phyloP scores from a whole-genome alignment of 306 rosid genomes.

The Cicer cuneatum region DNA sequence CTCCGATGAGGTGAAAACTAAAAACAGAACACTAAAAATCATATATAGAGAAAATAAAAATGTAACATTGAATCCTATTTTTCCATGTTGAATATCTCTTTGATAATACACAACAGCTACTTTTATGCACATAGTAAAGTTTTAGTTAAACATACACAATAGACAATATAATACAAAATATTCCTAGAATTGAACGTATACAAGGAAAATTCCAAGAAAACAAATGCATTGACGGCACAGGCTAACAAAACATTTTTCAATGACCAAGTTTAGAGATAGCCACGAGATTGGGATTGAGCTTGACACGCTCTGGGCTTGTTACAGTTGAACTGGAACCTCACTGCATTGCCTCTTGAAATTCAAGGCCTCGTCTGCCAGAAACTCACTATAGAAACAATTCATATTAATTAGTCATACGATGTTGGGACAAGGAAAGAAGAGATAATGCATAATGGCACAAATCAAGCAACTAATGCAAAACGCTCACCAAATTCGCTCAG shows the following conservation, averaged over 20 bases:
- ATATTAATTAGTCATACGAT: slow-evolving; percentile 30
- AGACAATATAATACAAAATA: background rate
- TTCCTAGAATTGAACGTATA: background rate
- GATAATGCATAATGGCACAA: background rate
- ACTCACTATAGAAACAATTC: slow-evolving; percentile 61
- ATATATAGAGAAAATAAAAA: background rate
- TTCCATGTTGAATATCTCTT: background rate
- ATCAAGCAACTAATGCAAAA: slow-evolving; percentile 13
- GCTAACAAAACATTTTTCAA: slow-evolving; percentile 27
- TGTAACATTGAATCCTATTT: background rate
- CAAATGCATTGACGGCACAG: slow-evolving; percentile 5
- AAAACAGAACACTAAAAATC: background rate
- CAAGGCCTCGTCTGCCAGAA: slow-evolving; percentile 78
- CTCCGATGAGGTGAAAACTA: background rate
- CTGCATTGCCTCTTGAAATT: slow-evolving; percentile 87
- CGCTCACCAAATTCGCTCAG: slow-evolving; percentile 79
- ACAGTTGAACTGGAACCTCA: slow-evolving; percentile 59
- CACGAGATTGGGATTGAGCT: slow-evolving; percentile 7
- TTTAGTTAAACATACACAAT: background rate
- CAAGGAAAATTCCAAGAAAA: background rate
- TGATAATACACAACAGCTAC: slow-evolving; percentile 3
- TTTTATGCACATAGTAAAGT: background rate
- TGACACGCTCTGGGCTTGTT: slow-evolving; percentile 5
- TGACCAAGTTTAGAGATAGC: slow-evolving; percentile 13
- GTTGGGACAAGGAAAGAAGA: background rate